A percentile compares a stretch with the other conserved stretches of the same genome.
These are phyloP conservation scores for Aspergillus phoenicis DNA, from an alignment of 2,329 filamentous ascomycete genomes.

Conservation along the genomic window DNA sequence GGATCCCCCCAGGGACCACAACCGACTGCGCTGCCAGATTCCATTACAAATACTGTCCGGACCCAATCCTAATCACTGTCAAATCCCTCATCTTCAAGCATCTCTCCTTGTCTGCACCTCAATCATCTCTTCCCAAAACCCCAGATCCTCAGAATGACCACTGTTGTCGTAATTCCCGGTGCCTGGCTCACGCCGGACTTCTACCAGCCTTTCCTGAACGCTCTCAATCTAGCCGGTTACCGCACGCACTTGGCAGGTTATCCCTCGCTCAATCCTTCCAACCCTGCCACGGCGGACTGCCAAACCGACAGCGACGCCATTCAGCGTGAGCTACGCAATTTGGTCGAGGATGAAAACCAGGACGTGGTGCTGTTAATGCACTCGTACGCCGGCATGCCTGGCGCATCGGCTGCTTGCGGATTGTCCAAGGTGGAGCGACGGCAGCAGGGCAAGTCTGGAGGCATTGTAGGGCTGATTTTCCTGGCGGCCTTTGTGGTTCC, in stretches of 20 bases:
- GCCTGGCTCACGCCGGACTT: conserved; percentile 42
- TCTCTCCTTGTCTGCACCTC: no score
- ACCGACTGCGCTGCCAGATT: no score
- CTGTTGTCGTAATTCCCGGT: conserved; percentile 44
- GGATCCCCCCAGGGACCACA: no score
- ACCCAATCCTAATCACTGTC: no score
- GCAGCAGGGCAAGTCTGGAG: conserved; percentile 32
- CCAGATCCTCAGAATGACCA: not conserved
- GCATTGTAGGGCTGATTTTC: conserved; percentile 34
- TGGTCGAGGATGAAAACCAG: conserved; percentile 24
- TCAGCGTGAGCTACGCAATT: conserved; percentile 17
- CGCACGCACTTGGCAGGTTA: conserved; percentile 31
- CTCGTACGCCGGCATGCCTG: conserved; percentile 38
- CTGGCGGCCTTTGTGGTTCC: conserved; percentile 41
- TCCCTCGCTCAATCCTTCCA: conserved; percentile 26
- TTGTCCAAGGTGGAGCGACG: conserved; percentile 27
- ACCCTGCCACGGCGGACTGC: conserved; percentile 34
- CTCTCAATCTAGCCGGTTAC: conserved; percentile 36
- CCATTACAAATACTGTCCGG: no score
- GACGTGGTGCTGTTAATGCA: conserved; percentile 35
- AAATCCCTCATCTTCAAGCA: no score
- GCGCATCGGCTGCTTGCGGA: conserved; percentile 30
- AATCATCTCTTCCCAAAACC: no score
- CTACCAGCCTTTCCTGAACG: conserved; percentile 36
- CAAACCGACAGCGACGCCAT: conserved; percentile 38